Percentiles rank a stretch among this genome's conserved stretches.
These are phyloP conservation scores for Aspergillus homomorphus DNA, from an alignment of 495 filamentous ascomycete genomes.

Conservation along the genomic window DNA sequence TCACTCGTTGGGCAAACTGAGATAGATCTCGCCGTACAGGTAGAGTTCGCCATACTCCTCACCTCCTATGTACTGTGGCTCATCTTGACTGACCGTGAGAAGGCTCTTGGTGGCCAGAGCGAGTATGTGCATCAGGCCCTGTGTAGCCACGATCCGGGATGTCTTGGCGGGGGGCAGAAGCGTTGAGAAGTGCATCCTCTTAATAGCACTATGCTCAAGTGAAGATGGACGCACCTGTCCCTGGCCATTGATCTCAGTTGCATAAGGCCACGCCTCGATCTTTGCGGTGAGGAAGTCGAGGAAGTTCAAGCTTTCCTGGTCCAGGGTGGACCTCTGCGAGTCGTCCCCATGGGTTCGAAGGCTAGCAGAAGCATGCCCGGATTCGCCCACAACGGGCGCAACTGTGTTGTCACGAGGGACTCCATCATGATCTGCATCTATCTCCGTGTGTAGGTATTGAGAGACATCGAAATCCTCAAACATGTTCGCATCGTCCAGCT, in stretches of 20 bases:
- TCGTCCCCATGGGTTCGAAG: slow-evolving; percentile 30
- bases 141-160: slow-evolving; percentile 59
- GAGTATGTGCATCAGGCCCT: slow-evolving; percentile 71
- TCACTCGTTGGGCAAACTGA: no score
- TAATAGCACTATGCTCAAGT: neutral
- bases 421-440: slow-evolving; percentile 16
- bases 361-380: neutral
- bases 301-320: slow-evolving; percentile 58
- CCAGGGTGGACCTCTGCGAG: slow-evolving; percentile 42
- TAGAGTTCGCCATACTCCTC: slow-evolving; percentile 24
- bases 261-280: slow-evolving; percentile 8
- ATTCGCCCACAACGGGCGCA: neutral
- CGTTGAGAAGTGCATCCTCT: slow-evolving; percentile 54
- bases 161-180: slow-evolving; percentile 55
- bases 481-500: slow-evolving; percentile 39
- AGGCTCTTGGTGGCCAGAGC: slow-evolving; percentile 63
- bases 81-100: slow-evolving; percentile 28
- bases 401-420: neutral
- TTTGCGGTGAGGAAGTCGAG: slow-evolving; percentile 52
- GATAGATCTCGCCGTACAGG: slow-evolving; percentile 33
- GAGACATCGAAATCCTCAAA: slow-evolving; percentile 42
- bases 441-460: slow-evolving; percentile 35
- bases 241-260: neutral
- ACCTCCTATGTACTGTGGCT: slow-evolving; percentile 20
- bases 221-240: neutral